Percentiles rank a stretch among this genome's conserved stretches.
Evolutionary conservation across 495 filamentous ascomycete genomes (phyloP).

Genomic region (Penicillium pancosmium): DNA sequence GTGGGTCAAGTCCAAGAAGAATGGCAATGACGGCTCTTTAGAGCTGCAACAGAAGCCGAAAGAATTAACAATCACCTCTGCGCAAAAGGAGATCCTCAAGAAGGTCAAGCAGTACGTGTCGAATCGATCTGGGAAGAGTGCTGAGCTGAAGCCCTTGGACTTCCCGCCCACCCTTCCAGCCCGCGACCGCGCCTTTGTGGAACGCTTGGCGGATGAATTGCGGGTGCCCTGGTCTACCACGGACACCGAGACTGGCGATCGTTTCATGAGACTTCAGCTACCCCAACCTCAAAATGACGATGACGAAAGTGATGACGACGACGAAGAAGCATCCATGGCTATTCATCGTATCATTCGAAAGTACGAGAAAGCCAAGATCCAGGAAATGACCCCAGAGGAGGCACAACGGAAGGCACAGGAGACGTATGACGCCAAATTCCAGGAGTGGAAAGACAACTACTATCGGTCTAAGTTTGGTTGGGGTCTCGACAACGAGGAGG

Average conservation of each 20-base stretch:
- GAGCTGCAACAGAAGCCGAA: slow-evolving; percentile 65
- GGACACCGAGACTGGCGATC: slow-evolving; percentile 74
- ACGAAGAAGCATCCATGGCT: slow-evolving; percentile 84
- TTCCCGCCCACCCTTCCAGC: slow-evolving; percentile 76
- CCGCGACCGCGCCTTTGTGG: slow-evolving; percentile 86
- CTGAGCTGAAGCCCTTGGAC: slow-evolving; percentile 58
- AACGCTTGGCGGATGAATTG: slow-evolving; percentile 81
- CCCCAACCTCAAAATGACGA: slow-evolving; percentile 48
- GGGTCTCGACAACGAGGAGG: slow-evolving; percentile 79
- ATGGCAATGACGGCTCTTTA: slow-evolving; percentile 43
- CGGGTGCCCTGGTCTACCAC: slow-evolving; percentile 81
- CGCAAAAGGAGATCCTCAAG: slow-evolving; percentile 80
- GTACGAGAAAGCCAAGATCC: slow-evolving; percentile 85
- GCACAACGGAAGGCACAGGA: slow-evolving; percentile 73
- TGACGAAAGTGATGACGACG: slow-evolving; percentile 66
- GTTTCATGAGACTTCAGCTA: slow-evolving; percentile 75
- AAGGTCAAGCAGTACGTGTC: slow-evolving; percentile 79
- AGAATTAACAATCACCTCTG: slow-evolving; percentile 70
- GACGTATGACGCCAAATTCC: slow-evolving; percentile 86
- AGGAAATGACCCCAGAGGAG: slow-evolving; percentile 79
- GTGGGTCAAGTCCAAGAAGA: slow-evolving; percentile 85
- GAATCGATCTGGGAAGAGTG: slow-evolving; percentile 53
- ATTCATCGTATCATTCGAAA: slow-evolving; percentile 80
- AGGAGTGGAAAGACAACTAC: slow-evolving; percentile 90
- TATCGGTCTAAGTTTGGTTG: slow-evolving; percentile 90